Percentiles rank a stretch among this genome's conserved stretches.
Evolutionary conservation across 1,284 basidiomycete species (phyloP).

Genomic region (Caloboletus inedulis): DNA sequence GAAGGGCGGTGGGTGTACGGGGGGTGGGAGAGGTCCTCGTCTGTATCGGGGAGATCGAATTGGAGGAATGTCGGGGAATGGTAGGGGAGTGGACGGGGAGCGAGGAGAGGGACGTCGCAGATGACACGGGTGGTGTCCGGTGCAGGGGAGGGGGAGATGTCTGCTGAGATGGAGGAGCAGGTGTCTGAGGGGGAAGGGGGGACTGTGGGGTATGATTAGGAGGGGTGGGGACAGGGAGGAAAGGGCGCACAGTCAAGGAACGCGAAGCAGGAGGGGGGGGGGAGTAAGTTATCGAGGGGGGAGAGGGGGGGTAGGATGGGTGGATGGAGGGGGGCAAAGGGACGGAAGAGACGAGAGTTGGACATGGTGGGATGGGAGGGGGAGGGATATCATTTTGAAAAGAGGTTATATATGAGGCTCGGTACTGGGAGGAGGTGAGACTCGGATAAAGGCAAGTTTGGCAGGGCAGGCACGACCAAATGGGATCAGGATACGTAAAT

Average conservation of each 20-base stretch:
- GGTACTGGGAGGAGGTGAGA: not conserved
- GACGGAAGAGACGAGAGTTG: not conserved
- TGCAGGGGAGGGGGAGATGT: constrained; percentile 20
- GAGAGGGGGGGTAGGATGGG: constrained; percentile 16
- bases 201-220: constrained; percentile 26
- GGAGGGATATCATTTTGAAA: not conserved
- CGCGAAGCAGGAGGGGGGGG: not conserved
- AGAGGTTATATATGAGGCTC: not conserved
- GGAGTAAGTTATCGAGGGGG: constrained; percentile 25
- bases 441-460: not conserved
- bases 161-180: constrained; percentile 24
- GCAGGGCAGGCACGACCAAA: not conserved
- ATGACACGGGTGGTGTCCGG: constrained; percentile 43
- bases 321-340: not conserved
- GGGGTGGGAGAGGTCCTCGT: constrained; percentile 66
- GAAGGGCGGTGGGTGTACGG: constrained; percentile 52
- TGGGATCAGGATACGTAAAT: not conserved
- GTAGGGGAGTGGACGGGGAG: constrained; percentile 64
- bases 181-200: constrained; percentile 45
- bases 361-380: not conserved
- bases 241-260: not conserved
- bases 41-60: constrained; percentile 63
- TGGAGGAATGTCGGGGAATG: constrained; percentile 66
- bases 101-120: constrained; percentile 62
- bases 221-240: too few relatives aligned